These are phyloP conservation scores for Talaromyces albobiverticillius DNA, from an alignment of 2,329 filamentous ascomycete genomes.

Conservation along the genomic window DNA sequence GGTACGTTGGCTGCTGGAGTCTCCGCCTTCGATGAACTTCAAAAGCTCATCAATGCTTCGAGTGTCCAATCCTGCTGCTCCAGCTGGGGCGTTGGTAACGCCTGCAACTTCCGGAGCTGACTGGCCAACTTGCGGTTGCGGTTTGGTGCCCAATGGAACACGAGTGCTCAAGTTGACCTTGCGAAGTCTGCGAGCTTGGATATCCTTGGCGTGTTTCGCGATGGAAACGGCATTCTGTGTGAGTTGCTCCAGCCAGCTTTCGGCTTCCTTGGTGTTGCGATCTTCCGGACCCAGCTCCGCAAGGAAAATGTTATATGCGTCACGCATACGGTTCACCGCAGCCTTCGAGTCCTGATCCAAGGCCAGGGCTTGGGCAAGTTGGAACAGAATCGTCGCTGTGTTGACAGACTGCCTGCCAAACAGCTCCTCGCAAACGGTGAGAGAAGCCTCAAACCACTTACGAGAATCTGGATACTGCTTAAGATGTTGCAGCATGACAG, in stretches of 20 bases:
- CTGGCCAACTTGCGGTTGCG: constrained; percentile 63
- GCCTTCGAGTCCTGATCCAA: constrained; percentile 93
- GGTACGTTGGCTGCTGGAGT: constrained; percentile 36
- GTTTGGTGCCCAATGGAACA: constrained; percentile 56
- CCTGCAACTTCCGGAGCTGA: constrained; percentile 51
- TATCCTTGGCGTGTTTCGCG: constrained; percentile 87
- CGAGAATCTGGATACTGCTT: constrained; percentile 94
- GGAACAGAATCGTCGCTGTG: constrained; percentile 92
- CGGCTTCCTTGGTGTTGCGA: constrained; percentile 96
- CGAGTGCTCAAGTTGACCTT: constrained; percentile 67
- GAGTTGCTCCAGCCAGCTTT: constrained; percentile 92
- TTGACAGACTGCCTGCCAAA: constrained; percentile 89
- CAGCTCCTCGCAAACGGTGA: constrained; percentile 82
- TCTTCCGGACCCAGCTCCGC: constrained; percentile 81
- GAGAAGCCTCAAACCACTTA: constrained; percentile 92
- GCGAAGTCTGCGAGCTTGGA: constrained; percentile 70
- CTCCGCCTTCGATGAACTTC: constrained; percentile 83
- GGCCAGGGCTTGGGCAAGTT: constrained; percentile 90
- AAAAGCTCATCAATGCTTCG: constrained; percentile 90
- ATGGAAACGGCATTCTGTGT: constrained; percentile 94
- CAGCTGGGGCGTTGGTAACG: constrained; percentile 31
- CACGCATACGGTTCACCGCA: constrained; percentile 89
- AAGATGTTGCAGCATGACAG: constrained; percentile 94
- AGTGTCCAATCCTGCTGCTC: constrained; percentile 59
- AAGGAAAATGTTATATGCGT: constrained; percentile 95